These are phyloP conservation scores for Penicillium taxi DNA, from an alignment of 495 filamentous ascomycete genomes.

Conservation along the genomic window DNA sequence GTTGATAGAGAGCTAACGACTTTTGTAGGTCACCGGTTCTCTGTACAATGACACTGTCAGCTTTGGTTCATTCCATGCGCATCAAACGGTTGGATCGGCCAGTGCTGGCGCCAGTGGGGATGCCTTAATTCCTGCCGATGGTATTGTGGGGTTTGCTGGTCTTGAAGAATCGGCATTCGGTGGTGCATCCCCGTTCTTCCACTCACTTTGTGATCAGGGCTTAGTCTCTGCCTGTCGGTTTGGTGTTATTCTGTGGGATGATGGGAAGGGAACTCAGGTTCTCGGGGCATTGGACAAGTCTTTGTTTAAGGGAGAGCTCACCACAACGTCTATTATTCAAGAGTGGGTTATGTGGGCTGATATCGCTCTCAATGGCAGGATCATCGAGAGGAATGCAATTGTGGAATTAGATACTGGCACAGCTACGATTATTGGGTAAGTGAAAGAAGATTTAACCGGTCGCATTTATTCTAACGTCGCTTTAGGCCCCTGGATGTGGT, in stretches of 20 bases:
- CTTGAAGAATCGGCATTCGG: constrained; percentile 3
- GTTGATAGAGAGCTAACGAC: no score
- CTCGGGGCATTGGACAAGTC: constrained; percentile 6
- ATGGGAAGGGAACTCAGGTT: constrained; percentile 6
- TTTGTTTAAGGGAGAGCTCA: constrained; percentile 8
- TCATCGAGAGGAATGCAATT: constrained; percentile 1
- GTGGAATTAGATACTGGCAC: constrained; percentile 8
- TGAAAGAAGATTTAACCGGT: no score
- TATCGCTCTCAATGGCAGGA: constrained; percentile 6
- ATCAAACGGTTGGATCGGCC: constrained; percentile 8
- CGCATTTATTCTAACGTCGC: no score
- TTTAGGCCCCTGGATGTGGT: constrained; percentile 2
- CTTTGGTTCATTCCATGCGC: constrained; percentile 3
- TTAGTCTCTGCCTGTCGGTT: constrained; percentile 8
- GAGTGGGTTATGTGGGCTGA: constrained; percentile 9
- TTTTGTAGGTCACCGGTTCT: constrained; percentile 5
- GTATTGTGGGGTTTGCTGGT: constrained; percentile 11
- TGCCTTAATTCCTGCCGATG: constrained; percentile 10
- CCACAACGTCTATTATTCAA: constrained; percentile 2
- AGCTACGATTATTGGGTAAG: constrained; percentile 8
- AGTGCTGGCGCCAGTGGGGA: neutral
- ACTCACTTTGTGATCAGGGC: constrained; percentile 5
- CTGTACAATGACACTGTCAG: constrained; percentile 10
- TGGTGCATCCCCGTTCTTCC: constrained; percentile 6
- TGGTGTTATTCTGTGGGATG: constrained; percentile 4